Percentiles rank a stretch among this genome's conserved stretches.
phyloP scores from a whole-genome alignment of 163 green algal species.

The Prototheca stagnorum region DNA sequence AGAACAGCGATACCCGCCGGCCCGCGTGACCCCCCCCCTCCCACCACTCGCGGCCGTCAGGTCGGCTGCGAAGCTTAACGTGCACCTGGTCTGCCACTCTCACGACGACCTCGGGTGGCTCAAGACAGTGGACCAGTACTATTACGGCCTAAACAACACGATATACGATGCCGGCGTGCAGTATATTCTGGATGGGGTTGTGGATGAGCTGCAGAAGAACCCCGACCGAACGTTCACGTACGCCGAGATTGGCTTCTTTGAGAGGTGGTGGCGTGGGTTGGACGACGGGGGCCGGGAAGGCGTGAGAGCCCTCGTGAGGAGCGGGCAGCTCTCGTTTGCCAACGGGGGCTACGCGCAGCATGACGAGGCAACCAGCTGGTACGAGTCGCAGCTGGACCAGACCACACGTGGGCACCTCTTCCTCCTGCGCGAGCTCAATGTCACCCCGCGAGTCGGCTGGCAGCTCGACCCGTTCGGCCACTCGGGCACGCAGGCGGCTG shows the following conservation, averaged over 20 bases:
- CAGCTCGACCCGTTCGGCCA: constrained; percentile 86
- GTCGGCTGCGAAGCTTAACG: constrained; percentile 27
- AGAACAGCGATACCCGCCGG: too few relatives aligned
- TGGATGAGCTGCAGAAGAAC: constrained; percentile 40
- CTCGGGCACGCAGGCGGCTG: constrained; percentile 55
- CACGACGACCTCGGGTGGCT: constrained; percentile 78
- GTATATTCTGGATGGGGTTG: constrained; percentile 63
- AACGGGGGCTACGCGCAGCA: constrained; percentile 77
- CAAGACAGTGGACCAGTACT: constrained; percentile 82
- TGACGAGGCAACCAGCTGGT: constrained; percentile 67
- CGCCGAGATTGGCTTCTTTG: constrained; percentile 74
- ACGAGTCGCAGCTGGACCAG: constrained; percentile 73
- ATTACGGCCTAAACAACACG: constrained; percentile 45
- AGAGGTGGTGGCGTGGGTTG: constrained; percentile 60
- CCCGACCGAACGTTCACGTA: constrained; percentile 55
- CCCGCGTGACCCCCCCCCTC: too few relatives aligned
- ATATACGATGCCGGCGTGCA: constrained; percentile 64
- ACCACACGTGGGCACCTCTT: constrained; percentile 62
- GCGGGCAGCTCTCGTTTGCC: constrained; percentile 66
- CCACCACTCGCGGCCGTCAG: background rate
- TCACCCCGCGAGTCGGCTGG: constrained; percentile 45
- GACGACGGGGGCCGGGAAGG: constrained; percentile 9
- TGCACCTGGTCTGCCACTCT: constrained; percentile 66
- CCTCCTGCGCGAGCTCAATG: constrained; percentile 38
- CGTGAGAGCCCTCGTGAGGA: constrained; percentile 44